Evolutionary conservation across 2,329 filamentous ascomycete species (phyloP).

Genomic region (Dactylellina parvicollis): DNA sequence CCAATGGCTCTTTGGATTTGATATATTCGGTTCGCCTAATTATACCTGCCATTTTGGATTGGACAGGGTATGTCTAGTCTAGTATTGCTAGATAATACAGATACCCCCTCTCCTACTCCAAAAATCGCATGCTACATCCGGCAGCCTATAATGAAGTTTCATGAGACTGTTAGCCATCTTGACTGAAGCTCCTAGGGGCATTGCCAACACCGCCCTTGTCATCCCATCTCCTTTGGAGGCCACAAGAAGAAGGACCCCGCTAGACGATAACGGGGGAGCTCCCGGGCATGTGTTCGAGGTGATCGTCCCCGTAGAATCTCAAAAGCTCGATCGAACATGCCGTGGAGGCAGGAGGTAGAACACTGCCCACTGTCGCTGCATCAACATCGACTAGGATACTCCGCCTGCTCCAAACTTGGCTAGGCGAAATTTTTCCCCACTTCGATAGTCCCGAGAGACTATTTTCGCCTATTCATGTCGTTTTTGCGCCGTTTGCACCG

Average conservation of each 20-base stretch:
- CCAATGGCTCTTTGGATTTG: background rate
- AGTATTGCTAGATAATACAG: background rate
- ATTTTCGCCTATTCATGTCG: slow-evolving; percentile 27
- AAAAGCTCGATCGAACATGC: background rate
- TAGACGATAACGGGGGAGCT: background rate
- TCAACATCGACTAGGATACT: background rate
- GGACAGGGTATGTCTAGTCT: background rate
- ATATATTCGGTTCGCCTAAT: slow-evolving; percentile 7
- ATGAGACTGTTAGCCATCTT: slow-evolving; percentile 3
- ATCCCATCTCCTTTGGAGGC: slow-evolving; percentile 2
- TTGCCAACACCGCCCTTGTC: slow-evolving; percentile 22
- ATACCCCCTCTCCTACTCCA: background rate
- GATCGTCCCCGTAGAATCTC: background rate
- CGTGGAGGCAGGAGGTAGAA: background rate
- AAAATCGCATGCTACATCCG: background rate
- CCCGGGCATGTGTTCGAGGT: background rate
- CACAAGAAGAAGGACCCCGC: slow-evolving; percentile 12
- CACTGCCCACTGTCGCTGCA: background rate
- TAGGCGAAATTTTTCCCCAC: slow-evolving; percentile 30
- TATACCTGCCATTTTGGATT: background rate
- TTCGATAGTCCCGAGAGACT: slow-evolving; percentile 6
- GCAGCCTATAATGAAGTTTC: background rate
- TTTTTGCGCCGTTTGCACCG: slow-evolving; percentile 1
- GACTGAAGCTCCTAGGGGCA: slow-evolving; percentile 8
- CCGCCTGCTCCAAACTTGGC: slow-evolving; percentile 47